Evolutionary conservation across 2,329 filamentous ascomycete genomes (phyloP).

Genomic region (Saccharata proteae): DNA sequence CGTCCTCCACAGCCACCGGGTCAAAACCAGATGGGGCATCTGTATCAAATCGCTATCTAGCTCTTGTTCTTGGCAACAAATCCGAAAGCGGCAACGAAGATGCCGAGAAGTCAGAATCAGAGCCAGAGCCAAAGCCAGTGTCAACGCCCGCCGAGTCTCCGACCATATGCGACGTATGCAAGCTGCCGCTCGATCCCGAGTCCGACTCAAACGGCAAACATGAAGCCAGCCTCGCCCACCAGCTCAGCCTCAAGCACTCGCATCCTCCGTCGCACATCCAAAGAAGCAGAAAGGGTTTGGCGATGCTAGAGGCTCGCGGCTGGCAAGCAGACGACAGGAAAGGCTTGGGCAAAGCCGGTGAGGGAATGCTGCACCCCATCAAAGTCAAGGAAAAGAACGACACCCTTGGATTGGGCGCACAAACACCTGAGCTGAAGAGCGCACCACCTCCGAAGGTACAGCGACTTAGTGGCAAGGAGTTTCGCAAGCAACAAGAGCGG

Average conservation of each 20-base stretch:
- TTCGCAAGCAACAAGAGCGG: constrained; percentile 48
- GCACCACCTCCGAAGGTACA: constrained; percentile 20
- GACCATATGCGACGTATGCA: constrained; percentile 23
- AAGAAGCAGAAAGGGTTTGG: constrained; percentile 56
- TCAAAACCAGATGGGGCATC: constrained; percentile 30
- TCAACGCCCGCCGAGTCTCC: constrained; percentile 1
- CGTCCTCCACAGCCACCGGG: constrained; percentile 11
- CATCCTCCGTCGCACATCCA: constrained; percentile 63
- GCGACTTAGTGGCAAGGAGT: constrained; percentile 32
- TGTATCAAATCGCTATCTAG: constrained; percentile 52
- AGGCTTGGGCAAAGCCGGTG: constrained; percentile 58
- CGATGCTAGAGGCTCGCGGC: constrained; percentile 53
- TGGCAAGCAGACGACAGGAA: constrained; percentile 62
- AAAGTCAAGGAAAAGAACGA: constrained; percentile 61
- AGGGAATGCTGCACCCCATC: constrained; percentile 64
- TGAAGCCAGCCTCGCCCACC: constrained; percentile 55
- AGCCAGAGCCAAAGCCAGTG: background rate
- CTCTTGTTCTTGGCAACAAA: constrained; percentile 52
- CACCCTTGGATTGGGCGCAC: constrained; percentile 58
- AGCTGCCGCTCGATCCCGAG: constrained; percentile 19
- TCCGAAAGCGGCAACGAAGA: no score
- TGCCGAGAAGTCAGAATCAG: constrained; percentile 7
- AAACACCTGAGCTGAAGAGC: constrained; percentile 19
- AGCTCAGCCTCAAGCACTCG: constrained; percentile 56
- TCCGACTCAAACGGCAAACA: no score